phyloP scores from a whole-genome alignment of 306 rosid genomes.

The Sindora glabra region DNA sequence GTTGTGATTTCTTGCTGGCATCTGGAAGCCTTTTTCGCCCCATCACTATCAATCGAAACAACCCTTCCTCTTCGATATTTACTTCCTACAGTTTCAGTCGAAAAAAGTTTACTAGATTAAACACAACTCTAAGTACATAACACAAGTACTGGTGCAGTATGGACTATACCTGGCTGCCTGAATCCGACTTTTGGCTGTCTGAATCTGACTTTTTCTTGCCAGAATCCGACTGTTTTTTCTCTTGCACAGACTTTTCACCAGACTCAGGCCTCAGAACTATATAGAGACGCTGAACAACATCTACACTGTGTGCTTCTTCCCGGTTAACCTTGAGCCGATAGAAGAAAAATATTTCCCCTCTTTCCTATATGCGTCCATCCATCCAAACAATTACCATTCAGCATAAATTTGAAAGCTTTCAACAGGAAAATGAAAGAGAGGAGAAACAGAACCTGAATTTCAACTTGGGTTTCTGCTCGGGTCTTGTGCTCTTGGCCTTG shows the following conservation, averaged over 20 bases:
- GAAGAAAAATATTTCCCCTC: slow-evolving; percentile 61
- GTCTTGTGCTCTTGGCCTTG: slow-evolving; percentile 24
- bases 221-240: slow-evolving; percentile 28
- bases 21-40: slow-evolving; percentile 56
- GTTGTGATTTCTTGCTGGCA: slow-evolving; percentile 27
- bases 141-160: neutral
- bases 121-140: slow-evolving; percentile 34
- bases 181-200: neutral
- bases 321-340: slow-evolving; percentile 41
- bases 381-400: no score
- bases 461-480: slow-evolving; percentile 27
- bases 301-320: slow-evolving; percentile 45
- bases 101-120: neutral
- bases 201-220: slow-evolving; percentile 34
- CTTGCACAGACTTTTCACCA: slow-evolving; percentile 38
- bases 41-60: slow-evolving; percentile 45
- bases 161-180: neutral
- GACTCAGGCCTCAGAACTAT: slow-evolving; percentile 39
- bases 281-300: slow-evolving; percentile 53
- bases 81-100: slow-evolving; percentile 20
- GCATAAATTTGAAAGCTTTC: no score
- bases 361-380: slow-evolving; percentile 28
- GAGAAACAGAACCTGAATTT: slow-evolving; percentile 33
- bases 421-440: no score
- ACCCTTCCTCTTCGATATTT: slow-evolving; percentile 39